phyloP scores from a whole-genome alignment of 176 grass and related monocot genomes.

The Calamus simplicifolius region DNA sequence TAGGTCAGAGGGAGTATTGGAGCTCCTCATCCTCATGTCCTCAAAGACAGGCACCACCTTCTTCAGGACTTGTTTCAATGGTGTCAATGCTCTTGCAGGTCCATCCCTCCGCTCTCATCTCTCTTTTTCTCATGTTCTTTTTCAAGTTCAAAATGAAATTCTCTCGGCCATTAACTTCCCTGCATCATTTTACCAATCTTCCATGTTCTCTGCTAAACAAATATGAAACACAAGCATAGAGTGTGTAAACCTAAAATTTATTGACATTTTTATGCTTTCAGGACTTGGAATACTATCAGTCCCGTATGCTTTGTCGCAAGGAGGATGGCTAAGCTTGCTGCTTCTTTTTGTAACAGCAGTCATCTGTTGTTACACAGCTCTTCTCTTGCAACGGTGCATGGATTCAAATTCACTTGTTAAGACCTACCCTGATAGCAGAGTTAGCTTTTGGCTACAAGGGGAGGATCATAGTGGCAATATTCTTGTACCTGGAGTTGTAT shows the following conservation, averaged over 20 bases:
- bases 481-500: conserved; percentile 25
- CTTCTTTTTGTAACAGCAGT: background rate
- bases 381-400: conserved; percentile 3
- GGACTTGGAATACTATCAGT: background rate
- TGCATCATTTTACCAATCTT: background rate
- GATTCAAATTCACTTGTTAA: background rate
- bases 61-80: conserved; percentile 92
- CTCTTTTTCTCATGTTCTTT: too few species aligned
- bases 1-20: conserved; percentile 18
- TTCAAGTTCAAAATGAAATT: too few species aligned
- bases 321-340: background rate
- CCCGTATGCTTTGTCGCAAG: conserved; percentile 3
- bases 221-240: conserved; percentile 35
- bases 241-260: conserved; percentile 65
- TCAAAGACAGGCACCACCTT: conserved; percentile 57
- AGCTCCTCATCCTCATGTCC: conserved; percentile 25
- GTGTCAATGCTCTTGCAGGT: conserved; percentile 89
- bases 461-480: background rate
- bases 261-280: background rate
- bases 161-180: too few species aligned
- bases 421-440: background rate
- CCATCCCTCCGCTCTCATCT: too few species aligned
- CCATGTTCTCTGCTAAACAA: conserved; percentile 33
- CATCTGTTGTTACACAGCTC: background rate
- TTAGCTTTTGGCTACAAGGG: background rate